Evolutionary conservation across 75 land plant genomes (phyloP).

Genomic region (Picea glauca): DNA sequence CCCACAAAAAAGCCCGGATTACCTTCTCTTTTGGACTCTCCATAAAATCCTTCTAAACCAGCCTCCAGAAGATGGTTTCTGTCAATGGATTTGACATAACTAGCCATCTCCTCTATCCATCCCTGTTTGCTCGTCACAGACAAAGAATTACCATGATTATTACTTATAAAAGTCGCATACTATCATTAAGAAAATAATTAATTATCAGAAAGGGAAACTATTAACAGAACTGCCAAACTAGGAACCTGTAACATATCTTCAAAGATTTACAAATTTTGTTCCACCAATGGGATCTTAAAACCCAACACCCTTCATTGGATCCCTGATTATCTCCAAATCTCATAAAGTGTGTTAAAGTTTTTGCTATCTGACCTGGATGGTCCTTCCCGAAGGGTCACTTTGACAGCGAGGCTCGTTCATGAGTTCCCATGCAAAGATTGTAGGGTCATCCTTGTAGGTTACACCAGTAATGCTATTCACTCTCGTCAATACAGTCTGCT

Average conservation of each 20-base stretch:
- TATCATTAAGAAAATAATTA: neutral
- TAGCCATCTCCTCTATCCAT: constrained; percentile 89
- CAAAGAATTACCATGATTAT: too few species aligned
- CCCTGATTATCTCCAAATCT: neutral
- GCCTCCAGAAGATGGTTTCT: constrained; percentile 81
- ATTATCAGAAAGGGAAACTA: neutral
- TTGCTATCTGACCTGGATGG: constrained; percentile 35
- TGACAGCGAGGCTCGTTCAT: constrained; percentile 87
- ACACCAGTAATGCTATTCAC: constrained; percentile 64
- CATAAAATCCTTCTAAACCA: constrained; percentile 90
- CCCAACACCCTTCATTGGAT: neutral
- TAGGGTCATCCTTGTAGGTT: constrained; percentile 73
- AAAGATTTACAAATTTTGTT: neutral
- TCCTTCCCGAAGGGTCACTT: constrained; percentile 52
- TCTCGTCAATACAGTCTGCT: constrained; percentile 54
- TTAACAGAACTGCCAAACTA: neutral
- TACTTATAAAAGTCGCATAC: neutral
- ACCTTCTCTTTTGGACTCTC: constrained; percentile 37
- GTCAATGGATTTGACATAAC: constrained; percentile 78
- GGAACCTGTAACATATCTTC: neutral
- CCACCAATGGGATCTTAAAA: neutral
- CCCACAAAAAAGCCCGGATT: constrained; percentile 49
- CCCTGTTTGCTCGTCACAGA: constrained; percentile 18
- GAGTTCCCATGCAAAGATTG: constrained; percentile 83
- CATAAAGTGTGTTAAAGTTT: neutral